Evolutionary conservation across 768 basidiomycete species (phyloP).

Genomic region (Pisolithus microcarpus): DNA sequence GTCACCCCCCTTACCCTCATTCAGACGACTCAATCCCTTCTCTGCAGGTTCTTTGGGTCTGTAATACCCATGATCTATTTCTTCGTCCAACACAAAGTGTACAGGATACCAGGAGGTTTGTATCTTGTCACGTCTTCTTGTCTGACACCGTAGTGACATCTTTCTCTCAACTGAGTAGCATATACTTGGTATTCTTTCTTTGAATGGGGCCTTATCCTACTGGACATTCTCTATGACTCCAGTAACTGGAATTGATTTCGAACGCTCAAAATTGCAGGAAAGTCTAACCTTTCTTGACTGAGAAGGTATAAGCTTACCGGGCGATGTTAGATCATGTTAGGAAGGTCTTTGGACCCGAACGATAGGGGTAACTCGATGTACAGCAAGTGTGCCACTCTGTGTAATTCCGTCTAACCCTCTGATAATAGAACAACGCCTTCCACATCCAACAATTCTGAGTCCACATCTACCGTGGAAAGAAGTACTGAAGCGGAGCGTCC

Average conservation of each 20-base stretch:
- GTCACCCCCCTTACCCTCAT: slow-evolving; percentile 9
- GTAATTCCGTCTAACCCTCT: slow-evolving; percentile 19
- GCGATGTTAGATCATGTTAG: slow-evolving; percentile 16
- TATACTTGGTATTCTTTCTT: slow-evolving; percentile 83
- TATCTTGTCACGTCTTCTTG: neutral
- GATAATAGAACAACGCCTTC: slow-evolving; percentile 14
- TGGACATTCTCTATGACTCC: slow-evolving; percentile 70
- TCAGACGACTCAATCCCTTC: neutral
- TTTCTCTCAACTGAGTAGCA: slow-evolving; percentile 36
- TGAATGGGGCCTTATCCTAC: slow-evolving; percentile 77
- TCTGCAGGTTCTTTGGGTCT: slow-evolving; percentile 57
- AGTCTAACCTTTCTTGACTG: slow-evolving; percentile 5
- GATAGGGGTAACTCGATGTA: slow-evolving; percentile 36
- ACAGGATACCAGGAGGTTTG: slow-evolving; percentile 71
- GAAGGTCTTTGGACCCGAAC: slow-evolving; percentile 20
- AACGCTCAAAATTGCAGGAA: slow-evolving; percentile 47
- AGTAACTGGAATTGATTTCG: slow-evolving; percentile 55
- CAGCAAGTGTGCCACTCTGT: slow-evolving; percentile 35
- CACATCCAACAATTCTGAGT: slow-evolving; percentile 5
- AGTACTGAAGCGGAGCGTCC: neutral
- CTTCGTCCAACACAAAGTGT: slow-evolving; percentile 80
- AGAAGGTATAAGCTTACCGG: neutral
- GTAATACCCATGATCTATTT: slow-evolving; percentile 75
- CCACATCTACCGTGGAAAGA: neutral
- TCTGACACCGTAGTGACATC: neutral